phyloP scores from a whole-genome alignment of 2,329 filamentous ascomycete genomes.

The Aureobasidium sp. region DNA sequence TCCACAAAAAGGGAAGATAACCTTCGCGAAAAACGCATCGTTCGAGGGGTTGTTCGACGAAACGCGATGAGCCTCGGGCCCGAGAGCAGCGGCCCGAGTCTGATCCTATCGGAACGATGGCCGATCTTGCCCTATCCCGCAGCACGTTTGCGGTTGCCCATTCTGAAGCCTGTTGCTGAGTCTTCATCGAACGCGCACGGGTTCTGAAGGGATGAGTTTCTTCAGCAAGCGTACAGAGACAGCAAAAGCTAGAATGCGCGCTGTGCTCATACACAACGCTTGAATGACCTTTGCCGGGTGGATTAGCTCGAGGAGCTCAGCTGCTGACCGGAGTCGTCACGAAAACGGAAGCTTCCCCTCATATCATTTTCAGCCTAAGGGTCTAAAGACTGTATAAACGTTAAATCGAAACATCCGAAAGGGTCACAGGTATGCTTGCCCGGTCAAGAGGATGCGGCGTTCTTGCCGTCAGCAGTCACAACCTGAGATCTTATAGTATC shows the following conservation, averaged over 20 bases:
- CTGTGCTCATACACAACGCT: not conserved
- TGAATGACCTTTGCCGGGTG: not conserved
- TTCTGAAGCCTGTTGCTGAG: not conserved
- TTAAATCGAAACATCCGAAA: not conserved
- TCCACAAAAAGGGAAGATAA: not conserved
- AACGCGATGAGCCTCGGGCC: not conserved
- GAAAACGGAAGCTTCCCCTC: not conserved
- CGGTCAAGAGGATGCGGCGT: slow-evolving; percentile 5
- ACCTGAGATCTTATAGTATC: not conserved
- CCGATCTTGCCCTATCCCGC: slow-evolving; percentile 3
- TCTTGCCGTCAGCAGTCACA: slow-evolving; percentile 3
- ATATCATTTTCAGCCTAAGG: not conserved
- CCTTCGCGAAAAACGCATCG: not conserved
- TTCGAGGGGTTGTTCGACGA: not conserved
- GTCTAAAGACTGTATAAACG: slow-evolving; percentile 7
- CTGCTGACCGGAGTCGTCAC: not conserved
- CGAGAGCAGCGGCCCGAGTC: slow-evolving; percentile 7
- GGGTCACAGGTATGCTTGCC: not conserved
- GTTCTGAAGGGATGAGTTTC: not conserved
- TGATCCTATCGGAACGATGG: not conserved
- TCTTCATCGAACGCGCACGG: not conserved
- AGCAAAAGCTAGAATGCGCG: not conserved
- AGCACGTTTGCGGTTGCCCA: not conserved
- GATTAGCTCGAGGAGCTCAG: not conserved
- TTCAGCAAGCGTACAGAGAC: not conserved